Conservation (phyloP, 164 flowering plant species). For the Euptelea pleiosperma region DNA sequence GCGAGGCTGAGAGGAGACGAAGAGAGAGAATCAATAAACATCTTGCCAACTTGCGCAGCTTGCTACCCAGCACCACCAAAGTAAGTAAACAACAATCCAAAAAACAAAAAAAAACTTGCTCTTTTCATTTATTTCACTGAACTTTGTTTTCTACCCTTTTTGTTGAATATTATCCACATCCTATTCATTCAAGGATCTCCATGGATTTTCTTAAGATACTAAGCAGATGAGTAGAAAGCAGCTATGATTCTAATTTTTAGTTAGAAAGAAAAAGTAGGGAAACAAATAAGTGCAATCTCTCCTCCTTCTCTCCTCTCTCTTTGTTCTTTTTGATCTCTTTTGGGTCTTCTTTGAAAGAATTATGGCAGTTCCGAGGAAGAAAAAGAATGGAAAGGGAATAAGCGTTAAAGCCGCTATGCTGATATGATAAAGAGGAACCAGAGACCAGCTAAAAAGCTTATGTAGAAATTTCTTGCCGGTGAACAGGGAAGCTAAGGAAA, state of each 20-base stretch:
- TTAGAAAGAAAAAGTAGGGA: not conserved
- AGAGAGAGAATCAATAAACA: conserved; percentile 95
- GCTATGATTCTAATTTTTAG: not conserved
- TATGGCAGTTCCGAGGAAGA: conserved; percentile 54
- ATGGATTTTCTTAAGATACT: conserved; percentile 6
- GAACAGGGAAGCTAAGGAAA: conserved; percentile 22
- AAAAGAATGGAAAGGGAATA: conserved; percentile 17
- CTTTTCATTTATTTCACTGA: no score
- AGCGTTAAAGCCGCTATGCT: conserved; percentile 44
- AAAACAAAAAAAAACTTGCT: no score
- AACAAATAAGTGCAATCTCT: not conserved
- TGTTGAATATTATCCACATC: no score
- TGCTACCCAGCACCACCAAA: conserved; percentile 93
- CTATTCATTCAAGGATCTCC: not conserved
- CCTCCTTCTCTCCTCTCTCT: not conserved
- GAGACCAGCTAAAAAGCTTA: conserved; percentile 57
- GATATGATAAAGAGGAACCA: conserved; percentile 74
- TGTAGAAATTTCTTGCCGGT: conserved; percentile 61
- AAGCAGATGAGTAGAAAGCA: conserved; percentile 3
- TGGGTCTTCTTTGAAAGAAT: conserved; percentile 13
- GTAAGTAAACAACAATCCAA: conserved; percentile 37
- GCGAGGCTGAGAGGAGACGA: conserved; percentile 92
- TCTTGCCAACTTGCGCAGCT: conserved; percentile 80
- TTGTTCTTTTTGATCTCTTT: not conserved
- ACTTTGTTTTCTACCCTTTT: no score